Evolutionary conservation across 495 filamentous ascomycete genomes (phyloP), one percentile per base, ranked within the genome.

Genomic region (Chaetomium tenue): DNA sequence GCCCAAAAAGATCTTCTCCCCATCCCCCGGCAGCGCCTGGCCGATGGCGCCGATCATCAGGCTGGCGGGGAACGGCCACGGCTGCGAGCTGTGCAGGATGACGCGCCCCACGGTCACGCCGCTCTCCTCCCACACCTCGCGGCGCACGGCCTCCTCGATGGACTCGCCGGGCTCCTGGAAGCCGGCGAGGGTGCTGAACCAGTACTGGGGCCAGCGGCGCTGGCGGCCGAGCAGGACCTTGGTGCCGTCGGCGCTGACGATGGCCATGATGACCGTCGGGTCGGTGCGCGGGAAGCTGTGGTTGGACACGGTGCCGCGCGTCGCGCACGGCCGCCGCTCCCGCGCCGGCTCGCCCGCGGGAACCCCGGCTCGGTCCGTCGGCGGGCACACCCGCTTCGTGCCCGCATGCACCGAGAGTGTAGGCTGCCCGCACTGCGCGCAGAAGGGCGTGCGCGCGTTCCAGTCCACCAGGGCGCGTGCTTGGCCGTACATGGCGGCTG

Each of bases 61-160:
- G 70, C 89, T 97, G 8, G 91, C 90, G 1, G 80, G 80, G 63
- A 78, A 81, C 5, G 80, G 80, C 80, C 80, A 82, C 9, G 94
- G 94, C 78, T 98, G 94, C 61, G 92, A 92, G 25, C 87, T 91
- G 71, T 98, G 93, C 60, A 98, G 88, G 0, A 96, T 84, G 18
- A 98, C 95, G 1, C 93, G 83, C 9, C 91, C 93, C 2, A 97
- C 83, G 9, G 77, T 81, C 18, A 98, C 90, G 3, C 94, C 94
- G 48, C 88, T 85, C 74, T 98, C 94, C 72, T 98, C 94, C 91
- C 92, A 98, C 1, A 96, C 92, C 76, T 98, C 95, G 57, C 94
- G 83, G 0, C 95, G 86, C 1, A 98, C 93, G 6, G 94, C 92
- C 76, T 97, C 95, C 72, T 98, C 95, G 62, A 98, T 88, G 12